These are phyloP conservation scores for Phytophthora vignae DNA, from an alignment of 352 stramenopile species.

Conservation along the genomic window DNA sequence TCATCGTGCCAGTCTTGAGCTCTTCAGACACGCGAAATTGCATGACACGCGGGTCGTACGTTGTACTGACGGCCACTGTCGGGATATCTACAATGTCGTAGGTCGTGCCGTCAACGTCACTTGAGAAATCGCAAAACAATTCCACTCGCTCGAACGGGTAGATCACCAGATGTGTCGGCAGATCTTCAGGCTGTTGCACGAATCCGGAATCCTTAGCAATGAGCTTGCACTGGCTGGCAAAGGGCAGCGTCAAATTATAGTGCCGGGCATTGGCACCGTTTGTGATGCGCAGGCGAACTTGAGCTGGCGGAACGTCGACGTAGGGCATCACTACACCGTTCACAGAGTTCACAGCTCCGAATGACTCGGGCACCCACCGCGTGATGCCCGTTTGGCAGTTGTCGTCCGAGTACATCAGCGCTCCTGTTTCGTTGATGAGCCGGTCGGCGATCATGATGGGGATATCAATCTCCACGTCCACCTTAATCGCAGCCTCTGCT, in stretches of 20 bases:
- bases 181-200: constrained; percentile 45
- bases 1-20: constrained; percentile 56
- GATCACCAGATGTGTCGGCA: constrained; percentile 39
- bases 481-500: constrained; percentile 54
- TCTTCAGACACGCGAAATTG: constrained; percentile 50
- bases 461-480: constrained; percentile 67
- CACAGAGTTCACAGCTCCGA: constrained; percentile 65
- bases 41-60: constrained; percentile 65
- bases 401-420: constrained; percentile 75
- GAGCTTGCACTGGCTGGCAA: constrained; percentile 63
- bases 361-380: constrained; percentile 71
- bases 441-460: constrained; percentile 62
- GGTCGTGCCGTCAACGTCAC: constrained; percentile 44
- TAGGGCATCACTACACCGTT: constrained; percentile 82
- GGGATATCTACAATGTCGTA: constrained; percentile 59
- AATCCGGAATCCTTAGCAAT: constrained; percentile 77
- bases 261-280: constrained; percentile 74
- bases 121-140: constrained; percentile 67
- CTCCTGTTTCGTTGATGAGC: constrained; percentile 58
- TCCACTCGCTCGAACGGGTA: constrained; percentile 71
- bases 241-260: constrained; percentile 82
- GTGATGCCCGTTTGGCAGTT: constrained; percentile 54
- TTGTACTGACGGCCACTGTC: constrained; percentile 48
- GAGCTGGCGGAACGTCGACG: constrained; percentile 59
- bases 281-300: constrained; percentile 67